Conservation (phyloP, 176 grass and related monocot genomes). For the Guadua angustifolia region DNA sequence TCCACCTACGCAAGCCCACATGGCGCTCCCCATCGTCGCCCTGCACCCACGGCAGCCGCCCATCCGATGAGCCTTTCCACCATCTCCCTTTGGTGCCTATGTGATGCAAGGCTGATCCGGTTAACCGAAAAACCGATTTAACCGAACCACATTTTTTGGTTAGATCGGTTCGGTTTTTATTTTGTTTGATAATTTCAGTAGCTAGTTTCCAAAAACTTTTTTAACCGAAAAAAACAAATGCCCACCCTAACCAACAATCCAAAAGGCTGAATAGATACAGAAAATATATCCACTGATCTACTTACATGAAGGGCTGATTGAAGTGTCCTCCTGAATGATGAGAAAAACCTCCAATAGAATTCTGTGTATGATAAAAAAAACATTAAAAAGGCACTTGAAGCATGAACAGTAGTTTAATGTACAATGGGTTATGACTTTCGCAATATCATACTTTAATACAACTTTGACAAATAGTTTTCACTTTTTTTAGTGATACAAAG, state of each 20-base stretch:
- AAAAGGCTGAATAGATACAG: constrained; percentile 5
- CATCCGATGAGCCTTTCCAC: too few species aligned
- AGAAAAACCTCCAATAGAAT: constrained; percentile 98
- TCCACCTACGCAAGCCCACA: too few species aligned
- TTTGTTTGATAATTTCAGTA: too few species aligned
- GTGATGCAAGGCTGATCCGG: too few species aligned
- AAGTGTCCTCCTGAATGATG: constrained; percentile 88
- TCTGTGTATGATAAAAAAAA: constrained; percentile 58
- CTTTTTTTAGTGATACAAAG: constrained; percentile 7
- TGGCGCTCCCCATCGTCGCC: too few species aligned
- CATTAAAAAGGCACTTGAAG: constrained; percentile 14
- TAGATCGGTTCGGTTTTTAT: too few species aligned
- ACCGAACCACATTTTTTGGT: too few species aligned
- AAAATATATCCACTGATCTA: constrained; percentile 29
- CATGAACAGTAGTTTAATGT: constrained; percentile 27
- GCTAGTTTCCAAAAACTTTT: neutral
- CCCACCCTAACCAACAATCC: neutral
- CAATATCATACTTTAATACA: constrained; percentile 2
- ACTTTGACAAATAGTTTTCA: neutral
- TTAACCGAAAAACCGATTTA: too few species aligned
- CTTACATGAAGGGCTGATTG: constrained; percentile 97
- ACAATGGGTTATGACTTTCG: neutral
- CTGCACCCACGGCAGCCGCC: too few species aligned
- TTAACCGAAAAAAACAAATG: too few species aligned
- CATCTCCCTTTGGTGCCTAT: too few species aligned